Percentiles rank a stretch among this genome's conserved stretches.
These are phyloP conservation scores for Trichoderma orchidacearum DNA, from an alignment of 495 filamentous ascomycete genomes.

Conservation along the genomic window DNA sequence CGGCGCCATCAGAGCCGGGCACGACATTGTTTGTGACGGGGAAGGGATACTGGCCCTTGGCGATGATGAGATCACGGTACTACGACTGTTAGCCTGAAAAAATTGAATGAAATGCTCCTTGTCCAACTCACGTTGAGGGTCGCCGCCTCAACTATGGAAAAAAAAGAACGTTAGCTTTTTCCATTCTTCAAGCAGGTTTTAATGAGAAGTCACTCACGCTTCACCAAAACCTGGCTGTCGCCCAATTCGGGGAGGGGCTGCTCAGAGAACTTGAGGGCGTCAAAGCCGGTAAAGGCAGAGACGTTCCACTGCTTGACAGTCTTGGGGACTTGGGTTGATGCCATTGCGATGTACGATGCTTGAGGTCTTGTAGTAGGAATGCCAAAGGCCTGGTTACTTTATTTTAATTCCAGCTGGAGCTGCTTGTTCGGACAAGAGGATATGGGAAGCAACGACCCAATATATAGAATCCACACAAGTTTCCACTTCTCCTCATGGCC, in stretches of 20 bases:
- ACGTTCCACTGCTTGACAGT: conserved; percentile 15
- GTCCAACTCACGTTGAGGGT: neutral
- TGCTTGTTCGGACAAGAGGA: no score
- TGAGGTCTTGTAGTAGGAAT: neutral
- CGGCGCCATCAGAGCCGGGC: conserved; percentile 53
- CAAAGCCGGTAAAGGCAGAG: conserved; percentile 2
- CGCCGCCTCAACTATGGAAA: neutral
- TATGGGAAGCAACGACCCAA: no score
- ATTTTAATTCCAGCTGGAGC: no score
- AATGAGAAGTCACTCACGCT: conserved; percentile 2
- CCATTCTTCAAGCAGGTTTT: neutral
- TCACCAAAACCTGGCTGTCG: conserved; percentile 14
- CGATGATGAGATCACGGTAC: conserved; percentile 51
- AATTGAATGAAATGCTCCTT: neutral
- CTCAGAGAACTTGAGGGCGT: conserved; percentile 8
- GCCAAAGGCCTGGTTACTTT: no score
- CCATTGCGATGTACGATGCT: neutral
- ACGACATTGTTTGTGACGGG: conserved; percentile 33
- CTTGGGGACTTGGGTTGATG: conserved; percentile 4
- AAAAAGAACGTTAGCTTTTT: neutral
- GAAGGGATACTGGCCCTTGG: conserved; percentile 20
- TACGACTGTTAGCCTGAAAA: conserved; percentile 11
- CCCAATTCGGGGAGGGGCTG: conserved; percentile 10
- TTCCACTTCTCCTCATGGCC: no score
- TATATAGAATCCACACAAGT: no score